Evolutionary conservation across 176 grass and related monocot genomes (phyloP), one percentile per base, ranked within the genome.

Genomic region (Phyllostachys edulis): DNA sequence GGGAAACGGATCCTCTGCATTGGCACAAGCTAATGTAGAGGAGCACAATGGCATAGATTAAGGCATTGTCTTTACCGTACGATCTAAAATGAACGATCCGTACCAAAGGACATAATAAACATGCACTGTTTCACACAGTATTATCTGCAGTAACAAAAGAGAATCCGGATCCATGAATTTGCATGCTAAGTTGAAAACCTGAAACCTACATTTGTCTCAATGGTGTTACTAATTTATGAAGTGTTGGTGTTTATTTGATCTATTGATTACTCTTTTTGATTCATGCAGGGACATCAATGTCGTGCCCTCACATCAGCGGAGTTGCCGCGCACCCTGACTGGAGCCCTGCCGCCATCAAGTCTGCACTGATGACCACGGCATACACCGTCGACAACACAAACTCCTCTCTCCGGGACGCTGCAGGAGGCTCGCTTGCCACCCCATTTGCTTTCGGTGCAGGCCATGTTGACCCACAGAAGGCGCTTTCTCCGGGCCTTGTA

Each of bases 251-350:
- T 57, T 85, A 8, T 60, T 16, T 27, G 52, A 66, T 40, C 15
- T 12, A 29, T 21, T 46, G 39, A n/a, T 60, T 50, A n/a, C 26
- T 37, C 34, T n/a, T 67, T 68, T 72, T 40, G 65, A 71, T 83
- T 78, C 39, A 54, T 87, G 40, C 84, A 96, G 93, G 96, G 57
- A 99, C 96, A n/a, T 99, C 96, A 7, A 99, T 99, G 96, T 99
- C 96, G 14, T 99, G 96, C 81, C 96, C 96, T 45, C 96, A 99
- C 85, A 99, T 99, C 62, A 99, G 96, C 23, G 96, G 96, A 13
- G 84, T 99, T 6, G 96, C 89, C 0, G 89, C 91, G 6, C 93
- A 99, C 32, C 96, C 96, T 16, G 76, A 86, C 54, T 99, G 96
- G 96, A 99, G 93, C 64, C 96, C 93, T 5, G 93, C 96, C 21